Evolutionary conservation across 2,329 filamentous ascomycete genomes (phyloP).

Genomic region (Fusarium pseudonygamai): DNA sequence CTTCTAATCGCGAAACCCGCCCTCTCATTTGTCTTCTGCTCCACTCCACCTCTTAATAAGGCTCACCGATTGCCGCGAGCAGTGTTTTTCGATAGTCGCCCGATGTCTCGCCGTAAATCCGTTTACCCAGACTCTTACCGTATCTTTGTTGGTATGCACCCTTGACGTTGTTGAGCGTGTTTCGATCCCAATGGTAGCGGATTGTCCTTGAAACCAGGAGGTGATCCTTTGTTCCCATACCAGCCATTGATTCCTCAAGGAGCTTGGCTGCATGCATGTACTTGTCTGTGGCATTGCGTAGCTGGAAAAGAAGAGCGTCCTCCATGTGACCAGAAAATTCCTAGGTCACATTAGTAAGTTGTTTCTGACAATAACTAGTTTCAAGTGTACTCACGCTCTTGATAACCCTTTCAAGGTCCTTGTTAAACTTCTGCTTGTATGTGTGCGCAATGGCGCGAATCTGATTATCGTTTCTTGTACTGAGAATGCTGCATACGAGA

Average conservation of each 20-base stretch:
- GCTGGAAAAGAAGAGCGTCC: conserved; percentile 80
- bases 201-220: conserved; percentile 82
- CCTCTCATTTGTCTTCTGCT: background rate
- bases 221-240: conserved; percentile 85
- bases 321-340: conserved; percentile 95
- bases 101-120: conserved; percentile 84
- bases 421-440: conserved; percentile 78
- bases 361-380: background rate
- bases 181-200: conserved; percentile 83
- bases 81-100: conserved; percentile 83
- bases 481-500: conserved; percentile 81
- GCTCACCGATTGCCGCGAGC: conserved; percentile 71
- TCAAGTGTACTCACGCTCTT: conserved; percentile 62
- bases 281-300: conserved; percentile 80
- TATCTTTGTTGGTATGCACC: conserved; percentile 79
- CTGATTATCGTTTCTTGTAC: conserved; percentile 80
- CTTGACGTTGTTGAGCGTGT: conserved; percentile 79
- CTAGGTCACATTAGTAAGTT: conserved; percentile 44
- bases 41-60: conserved; percentile 21
- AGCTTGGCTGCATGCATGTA: conserved; percentile 84
- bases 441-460: conserved; percentile 81
- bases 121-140: conserved; percentile 69
- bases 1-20: background rate
- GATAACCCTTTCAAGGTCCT: conserved; percentile 76
- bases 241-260: conserved; percentile 89